Evolutionary conservation across 1,284 basidiomycete species (phyloP), one percentile per base, ranked within the genome.

Genomic region (Ustanciosporium gigantosporum): DNA sequence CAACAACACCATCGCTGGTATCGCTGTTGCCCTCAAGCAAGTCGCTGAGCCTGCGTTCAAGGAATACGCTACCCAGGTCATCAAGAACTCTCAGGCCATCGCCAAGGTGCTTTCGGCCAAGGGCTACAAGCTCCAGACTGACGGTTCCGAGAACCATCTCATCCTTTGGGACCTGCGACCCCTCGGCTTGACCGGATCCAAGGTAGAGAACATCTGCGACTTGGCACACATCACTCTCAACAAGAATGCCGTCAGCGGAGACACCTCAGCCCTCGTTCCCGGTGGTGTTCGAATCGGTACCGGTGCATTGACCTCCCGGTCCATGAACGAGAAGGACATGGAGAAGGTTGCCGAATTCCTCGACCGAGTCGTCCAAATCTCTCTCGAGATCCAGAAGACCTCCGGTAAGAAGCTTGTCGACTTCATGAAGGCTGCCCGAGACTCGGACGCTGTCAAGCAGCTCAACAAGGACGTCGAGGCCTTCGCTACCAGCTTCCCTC

Each of bases 141-240:
- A 86, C 55, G 95, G 95, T 52, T 92, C 91, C 14, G 94, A 97
- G 80, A 97, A 93, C 84, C 95, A 99, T 81, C 86, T 98, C 60
- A 87, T 97, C 52, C 88, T 98, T 40, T 97, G 93, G 93, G 95
- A 98, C 79, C 84, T 99, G 60, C 87, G 95, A 43, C 95, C 95
- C 21, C 84, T 96, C 67, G 89, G 91, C 46, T 82, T 98, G 76
- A 97, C 95, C 20, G 95, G 95, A 52, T 90, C 87, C 83, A 98
- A 98, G 83, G 87, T 99, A 56, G 93, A 96, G 84, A 97, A 96
- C 84, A 87, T 99, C 73, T 95, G 93, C 79, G 95, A 98, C 79
- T 83, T 95, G 46, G 87, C 91, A 76, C 91, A 91, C 71, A 96
- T 99, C 46, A 77, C 74, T 4, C 62, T 68, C 53, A 50, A 78